Percentiles rank a stretch among this genome's conserved stretches.
phyloP scores from a whole-genome alignment of 352 stramenopile genomes.

The Pythium apleroticum region DNA sequence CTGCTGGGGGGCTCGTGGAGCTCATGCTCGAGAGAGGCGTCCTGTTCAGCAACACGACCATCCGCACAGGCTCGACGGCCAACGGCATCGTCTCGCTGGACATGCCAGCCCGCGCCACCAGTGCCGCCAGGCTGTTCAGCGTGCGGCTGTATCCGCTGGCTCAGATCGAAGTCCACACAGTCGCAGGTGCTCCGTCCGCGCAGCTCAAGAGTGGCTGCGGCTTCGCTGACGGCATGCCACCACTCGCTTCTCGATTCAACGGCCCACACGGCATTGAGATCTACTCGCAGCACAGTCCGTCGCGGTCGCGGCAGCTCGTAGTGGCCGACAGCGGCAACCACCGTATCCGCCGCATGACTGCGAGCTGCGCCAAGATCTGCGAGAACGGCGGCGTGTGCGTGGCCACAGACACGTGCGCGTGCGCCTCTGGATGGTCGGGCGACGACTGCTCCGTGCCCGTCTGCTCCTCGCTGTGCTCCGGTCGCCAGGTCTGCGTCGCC shows the following conservation, averaged over 20 bases:
- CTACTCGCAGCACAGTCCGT: conserved; percentile 53
- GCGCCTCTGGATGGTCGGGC: conserved; percentile 85
- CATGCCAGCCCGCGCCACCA: conserved; percentile 30
- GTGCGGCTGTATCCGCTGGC: conserved; percentile 40
- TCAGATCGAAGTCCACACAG: conserved; percentile 87
- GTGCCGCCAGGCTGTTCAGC: conserved; percentile 59
- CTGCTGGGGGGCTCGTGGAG: conserved; percentile 56
- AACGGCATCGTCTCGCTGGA: conserved; percentile 63
- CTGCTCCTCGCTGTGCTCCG: conserved; percentile 46
- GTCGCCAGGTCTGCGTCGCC: conserved; percentile 88
- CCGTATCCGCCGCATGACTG: conserved; percentile 89
- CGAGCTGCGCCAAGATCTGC: conserved; percentile 91
- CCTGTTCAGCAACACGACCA: conserved; percentile 27
- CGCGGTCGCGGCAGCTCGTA: conserved; percentile 68
- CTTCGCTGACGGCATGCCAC: conserved; percentile 80
- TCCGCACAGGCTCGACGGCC: conserved; percentile 37
- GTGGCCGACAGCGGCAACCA: conserved; percentile 95
- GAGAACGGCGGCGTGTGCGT: conserved; percentile 94
- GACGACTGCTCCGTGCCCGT: conserved; percentile 87
- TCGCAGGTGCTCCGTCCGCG: conserved; percentile 84
- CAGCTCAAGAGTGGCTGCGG: conserved; percentile 87
- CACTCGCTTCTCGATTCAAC: conserved; percentile 79
- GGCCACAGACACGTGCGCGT: conserved; percentile 86
- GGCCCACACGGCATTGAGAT: conserved; percentile 63
- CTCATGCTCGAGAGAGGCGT: conserved; percentile 65